Evolutionary conservation across 805 yeast species (phyloP).

Genomic region (Yarrowia keelungensis): DNA sequence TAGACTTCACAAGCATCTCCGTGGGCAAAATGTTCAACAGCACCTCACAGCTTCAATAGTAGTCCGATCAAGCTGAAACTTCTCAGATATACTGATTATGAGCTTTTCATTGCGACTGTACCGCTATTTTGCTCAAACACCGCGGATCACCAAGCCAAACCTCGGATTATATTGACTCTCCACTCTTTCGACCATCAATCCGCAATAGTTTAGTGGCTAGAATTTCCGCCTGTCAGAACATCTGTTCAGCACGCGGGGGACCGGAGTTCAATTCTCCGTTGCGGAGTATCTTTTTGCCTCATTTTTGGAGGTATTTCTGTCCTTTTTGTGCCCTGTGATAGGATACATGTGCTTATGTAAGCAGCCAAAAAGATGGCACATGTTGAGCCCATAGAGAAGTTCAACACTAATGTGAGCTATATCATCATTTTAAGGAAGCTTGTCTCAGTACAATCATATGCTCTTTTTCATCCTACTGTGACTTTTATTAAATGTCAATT

Average conservation of each 20-base stretch:
- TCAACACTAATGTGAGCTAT: no score
- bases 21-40: not conserved
- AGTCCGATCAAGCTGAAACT: not conserved
- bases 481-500: not conserved
- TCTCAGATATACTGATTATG: no score
- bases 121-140: not conserved
- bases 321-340: not conserved
- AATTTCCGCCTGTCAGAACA: conserved; percentile 51
- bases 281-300: conserved; percentile 3
- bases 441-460: no score
- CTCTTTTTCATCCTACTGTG: not conserved
- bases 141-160: not conserved
- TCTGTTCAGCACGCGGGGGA: conserved; percentile 28
- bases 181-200: not conserved
- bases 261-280: conserved; percentile 33
- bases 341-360: no score
- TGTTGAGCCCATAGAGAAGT: no score
- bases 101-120: no score
- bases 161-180: not conserved
- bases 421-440: no score
- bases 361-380: no score
- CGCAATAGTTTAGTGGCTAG: conserved; percentile 52
- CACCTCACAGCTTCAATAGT: not conserved
- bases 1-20: no score
- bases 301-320: not conserved